Base-by-base conservation (phyloP, 2,329 filamentous ascomycete species). In the Clonostachys chloroleuca region DNA sequence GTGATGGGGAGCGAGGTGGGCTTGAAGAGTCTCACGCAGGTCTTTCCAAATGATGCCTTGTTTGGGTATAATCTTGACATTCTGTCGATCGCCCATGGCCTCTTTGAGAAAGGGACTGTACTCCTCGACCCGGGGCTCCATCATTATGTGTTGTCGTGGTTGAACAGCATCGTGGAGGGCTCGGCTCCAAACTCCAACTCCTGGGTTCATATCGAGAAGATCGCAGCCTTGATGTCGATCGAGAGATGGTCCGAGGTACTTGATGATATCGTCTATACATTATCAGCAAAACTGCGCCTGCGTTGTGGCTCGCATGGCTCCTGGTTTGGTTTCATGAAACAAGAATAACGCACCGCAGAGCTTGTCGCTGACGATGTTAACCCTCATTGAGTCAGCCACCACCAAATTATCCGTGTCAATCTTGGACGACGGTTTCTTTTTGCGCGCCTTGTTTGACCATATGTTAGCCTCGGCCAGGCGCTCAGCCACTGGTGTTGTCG, bases 151-250 rank as follows among this genome's bases (percentile, higher is more conserved):
- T 6, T 81, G 84, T 48, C 90, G 83, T 5, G 92, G 92, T 57
- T 89, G 70, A 8, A 99, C 73, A 42, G 78, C 69, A 0, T 89
- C 75, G 60, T 96, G 83, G 1, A 97, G 72, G 57, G 86, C 88
- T 30, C 73, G 72, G 34, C 92, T 95, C 81, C 87, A 94, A 3
- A 95, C 46, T 9, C 91, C 89, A 2, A 71, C 70, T 13, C 91
- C 91, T 0, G 92, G 92, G 62, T 92, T 89, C 47, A 96, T 72
- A 60, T 97, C 92, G 56, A 99, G 72, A 41, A 97, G 77, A 57
- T 95, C 91, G 66, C 92, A 91, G 46, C 89, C 88, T 44, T 74
- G 70, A 63, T 94, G 85, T 41, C 81, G 78, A 34, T 81, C 69
- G 16, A 97, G 75, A 4, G 82, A 83, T 1, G 79, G 77, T 3